phyloP scores from a whole-genome alignment of 2,329 filamentous ascomycete species.

The Coniochaeta hoffmannii region DNA sequence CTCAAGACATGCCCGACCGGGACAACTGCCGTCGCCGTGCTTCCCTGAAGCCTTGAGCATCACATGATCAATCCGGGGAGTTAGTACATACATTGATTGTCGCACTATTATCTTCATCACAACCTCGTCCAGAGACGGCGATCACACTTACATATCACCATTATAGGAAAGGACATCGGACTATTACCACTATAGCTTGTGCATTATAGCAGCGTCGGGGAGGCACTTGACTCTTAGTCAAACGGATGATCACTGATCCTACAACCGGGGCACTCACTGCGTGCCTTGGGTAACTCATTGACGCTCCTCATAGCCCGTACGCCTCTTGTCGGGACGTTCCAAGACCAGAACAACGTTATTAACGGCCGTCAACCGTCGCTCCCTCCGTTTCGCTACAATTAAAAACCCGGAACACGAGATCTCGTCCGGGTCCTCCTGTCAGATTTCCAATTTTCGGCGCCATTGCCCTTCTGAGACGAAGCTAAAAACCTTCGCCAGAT shows the following conservation, averaged over 20 bases:
- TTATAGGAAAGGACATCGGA: too few relatives aligned
- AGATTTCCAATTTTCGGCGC: conserved; percentile 3
- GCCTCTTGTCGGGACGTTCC: too few relatives aligned
- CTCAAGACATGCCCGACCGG: not conserved
- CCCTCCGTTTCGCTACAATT: not conserved
- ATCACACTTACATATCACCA: too few relatives aligned
- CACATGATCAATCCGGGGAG: not conserved
- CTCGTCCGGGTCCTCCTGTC: not conserved
- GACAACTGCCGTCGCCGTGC: not conserved
- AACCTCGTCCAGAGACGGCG: too few relatives aligned
- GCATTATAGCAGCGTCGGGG: not conserved
- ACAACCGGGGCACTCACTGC: not conserved
- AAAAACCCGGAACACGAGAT: not conserved
- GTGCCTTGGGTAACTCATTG: not conserved
- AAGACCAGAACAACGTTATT: too few relatives aligned
- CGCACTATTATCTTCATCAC: too few relatives aligned
- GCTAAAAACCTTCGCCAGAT: not conserved
- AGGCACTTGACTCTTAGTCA: not conserved
- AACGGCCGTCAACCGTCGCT: not conserved
- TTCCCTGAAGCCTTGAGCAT: not conserved
- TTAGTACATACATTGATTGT: too few relatives aligned
- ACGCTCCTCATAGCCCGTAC: too few relatives aligned
- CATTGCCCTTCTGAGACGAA: not conserved
- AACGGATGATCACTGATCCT: not conserved
- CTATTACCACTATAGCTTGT: too few relatives aligned